Conservation (phyloP, 768 basidiomycete species). For the Lentinula edodes region DNA sequence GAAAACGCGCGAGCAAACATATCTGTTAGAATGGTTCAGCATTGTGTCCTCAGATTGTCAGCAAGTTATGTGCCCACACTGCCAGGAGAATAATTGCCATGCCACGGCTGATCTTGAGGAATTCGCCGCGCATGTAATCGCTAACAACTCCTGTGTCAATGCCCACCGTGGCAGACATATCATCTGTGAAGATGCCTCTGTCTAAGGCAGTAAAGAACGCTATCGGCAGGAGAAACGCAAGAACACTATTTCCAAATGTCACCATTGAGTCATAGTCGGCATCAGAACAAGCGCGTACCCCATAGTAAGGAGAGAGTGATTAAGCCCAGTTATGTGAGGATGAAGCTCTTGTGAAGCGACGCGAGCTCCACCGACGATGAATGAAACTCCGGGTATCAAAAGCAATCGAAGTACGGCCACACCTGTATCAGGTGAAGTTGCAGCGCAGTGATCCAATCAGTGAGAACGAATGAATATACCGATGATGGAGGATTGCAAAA, state of each 20-base stretch:
- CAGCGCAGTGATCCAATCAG: too few species aligned
- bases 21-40: neutral
- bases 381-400: slow-evolving; percentile 38
- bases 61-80: slow-evolving; percentile 20
- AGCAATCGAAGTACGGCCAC: slow-evolving; percentile 40
- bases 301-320: slow-evolving; percentile 36
- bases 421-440: slow-evolving; percentile 18
- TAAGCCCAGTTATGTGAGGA: slow-evolving; percentile 34
- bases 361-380: slow-evolving; percentile 36
- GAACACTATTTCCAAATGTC: slow-evolving; percentile 22
- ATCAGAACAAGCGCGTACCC: slow-evolving; percentile 23
- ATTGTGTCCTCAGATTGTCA: neutral
- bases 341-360: slow-evolving; percentile 38
- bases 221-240: slow-evolving; percentile 36
- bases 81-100: slow-evolving; percentile 34
- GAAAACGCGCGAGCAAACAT: slow-evolving; percentile 14
- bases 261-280: neutral
- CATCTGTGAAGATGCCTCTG: slow-evolving; percentile 13
- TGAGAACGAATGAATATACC: slow-evolving; percentile 17
- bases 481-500: slow-evolving; percentile 41
- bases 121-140: slow-evolving; percentile 22
- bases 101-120: slow-evolving; percentile 40
- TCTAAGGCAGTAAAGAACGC: slow-evolving; percentile 38
- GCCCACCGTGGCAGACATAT: neutral
- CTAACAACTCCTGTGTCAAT: slow-evolving; percentile 13